Evolutionary conservation across 2,329 filamentous ascomycete species (phyloP), one percentile per base, ranked within the genome.

Genomic region (Aspergillus pseudoglaucus): DNA sequence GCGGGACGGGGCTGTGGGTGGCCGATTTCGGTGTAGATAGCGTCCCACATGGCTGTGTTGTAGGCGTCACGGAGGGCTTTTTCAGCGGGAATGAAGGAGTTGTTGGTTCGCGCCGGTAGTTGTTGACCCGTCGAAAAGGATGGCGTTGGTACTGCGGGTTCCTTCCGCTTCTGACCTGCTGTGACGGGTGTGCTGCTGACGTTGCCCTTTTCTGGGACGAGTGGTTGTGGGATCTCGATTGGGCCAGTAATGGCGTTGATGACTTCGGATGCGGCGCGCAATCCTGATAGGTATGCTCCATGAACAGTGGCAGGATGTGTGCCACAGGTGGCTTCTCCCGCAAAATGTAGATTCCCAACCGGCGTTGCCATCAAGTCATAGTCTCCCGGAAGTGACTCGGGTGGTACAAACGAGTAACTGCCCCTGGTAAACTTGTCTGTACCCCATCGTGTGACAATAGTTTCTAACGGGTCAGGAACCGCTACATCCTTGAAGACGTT

Each of bases 301-400:
- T 98, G 93, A 0, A 98, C 93, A 2, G 93, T 98, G 27, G 94
- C 93, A 10, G 94, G 93, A 64, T 98, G 90, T 0, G 90, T 95
- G 42, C 88, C 90, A 58, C 88, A 96, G 1, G 94, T 98, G 51
- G 95, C 93, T 69, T 98, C 93, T 42, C 93, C 93, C 14, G 91
- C 93, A 68, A 98, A 98, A 68, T 91, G 88, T 7, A 98, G 74
- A 54, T 94, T 95, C 27, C 89, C 90, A 27, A 96, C 76, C 1
- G 87, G 75, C 43, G 81, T 80, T 2, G 93, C 89, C 88, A 98
- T 95, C 27, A 82, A 75, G 64, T 97, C 88, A 68, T 98, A 98
- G 65, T 98, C 93, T 45, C 90, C 87, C 2, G 87, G 81, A 45
- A 82, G 79, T 68, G 95, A 91, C 42, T 82, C 78, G 5, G 90